Percentiles rank a stretch among this genome's conserved stretches.
Evolutionary conservation across 495 filamentous ascomycete species (phyloP).

Genomic region (Talaromyces proteolyticus): DNA sequence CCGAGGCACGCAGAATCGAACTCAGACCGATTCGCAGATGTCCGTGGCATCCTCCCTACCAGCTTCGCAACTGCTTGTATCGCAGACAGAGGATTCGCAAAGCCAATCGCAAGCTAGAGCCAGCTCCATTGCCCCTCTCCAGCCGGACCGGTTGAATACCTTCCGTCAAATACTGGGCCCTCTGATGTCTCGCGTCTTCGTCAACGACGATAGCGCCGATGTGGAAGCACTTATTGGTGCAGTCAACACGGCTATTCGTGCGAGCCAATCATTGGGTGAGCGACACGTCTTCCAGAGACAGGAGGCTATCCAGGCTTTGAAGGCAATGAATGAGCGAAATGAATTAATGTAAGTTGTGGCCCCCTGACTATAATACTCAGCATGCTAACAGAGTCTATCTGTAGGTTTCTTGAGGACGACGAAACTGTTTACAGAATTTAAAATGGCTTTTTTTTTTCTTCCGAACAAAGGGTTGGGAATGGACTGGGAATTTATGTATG

Average conservation of each 20-base stretch:
- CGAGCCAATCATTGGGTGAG: constrained; percentile 24
- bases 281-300: constrained; percentile 53
- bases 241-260: constrained; percentile 65
- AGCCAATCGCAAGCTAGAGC: constrained; percentile 30
- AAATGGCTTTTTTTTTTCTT: not conserved
- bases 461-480: not conserved
- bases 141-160: constrained; percentile 54
- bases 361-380: not conserved
- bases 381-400: not conserved
- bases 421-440: constrained; percentile 46
- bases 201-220: constrained; percentile 65
- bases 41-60: constrained; percentile 62
- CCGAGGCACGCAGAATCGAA: constrained; percentile 28
- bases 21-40: constrained; percentile 51
- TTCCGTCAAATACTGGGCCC: constrained; percentile 80
- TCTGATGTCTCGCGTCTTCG: constrained; percentile 72
- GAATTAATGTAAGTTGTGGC: constrained; percentile 77
- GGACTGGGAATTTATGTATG: not conserved
- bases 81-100: constrained; percentile 44
- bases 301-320: constrained; percentile 73
- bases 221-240: constrained; percentile 69
- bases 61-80: constrained; percentile 57
- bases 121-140: constrained; percentile 41
- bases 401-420: constrained; percentile 47
- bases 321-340: constrained; percentile 74